These are phyloP conservation scores for Lipomyces yamadae DNA, from an alignment of 805 yeast species.

Conservation along the genomic window DNA sequence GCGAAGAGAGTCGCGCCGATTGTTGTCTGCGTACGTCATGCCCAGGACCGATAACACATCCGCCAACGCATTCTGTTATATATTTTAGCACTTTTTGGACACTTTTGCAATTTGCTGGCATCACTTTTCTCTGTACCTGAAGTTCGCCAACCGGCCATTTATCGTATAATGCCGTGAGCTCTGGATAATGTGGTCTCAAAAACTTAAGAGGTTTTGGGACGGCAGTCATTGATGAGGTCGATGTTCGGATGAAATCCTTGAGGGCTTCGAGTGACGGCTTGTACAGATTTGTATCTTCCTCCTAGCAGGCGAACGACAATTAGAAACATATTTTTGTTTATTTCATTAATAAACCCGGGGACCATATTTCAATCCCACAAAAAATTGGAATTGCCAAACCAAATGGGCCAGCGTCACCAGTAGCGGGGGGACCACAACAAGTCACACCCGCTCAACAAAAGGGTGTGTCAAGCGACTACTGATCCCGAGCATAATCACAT, in stretches of 20 bases:
- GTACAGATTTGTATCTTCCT: constrained; percentile 53
- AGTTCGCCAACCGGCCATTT: constrained; percentile 62
- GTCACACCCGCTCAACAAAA: too few relatives aligned
- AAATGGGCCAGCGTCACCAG: background rate
- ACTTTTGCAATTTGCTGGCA: background rate
- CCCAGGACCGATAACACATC: constrained; percentile 92
- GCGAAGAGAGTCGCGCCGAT: constrained; percentile 75
- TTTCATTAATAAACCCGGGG: background rate
- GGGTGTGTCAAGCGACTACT: background rate
- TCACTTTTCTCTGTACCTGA: constrained; percentile 30
- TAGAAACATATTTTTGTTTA: background rate
- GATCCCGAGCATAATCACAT: constrained; percentile 1
- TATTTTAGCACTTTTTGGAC: background rate
- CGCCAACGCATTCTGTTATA: constrained; percentile 58
- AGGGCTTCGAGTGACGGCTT: constrained; percentile 67
- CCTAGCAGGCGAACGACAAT: constrained; percentile 36
- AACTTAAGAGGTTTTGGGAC: constrained; percentile 98
- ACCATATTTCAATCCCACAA: background rate
- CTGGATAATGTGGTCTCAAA: constrained; percentile 81
- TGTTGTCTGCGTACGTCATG: constrained; percentile 88
- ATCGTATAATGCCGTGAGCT: constrained; percentile 67
- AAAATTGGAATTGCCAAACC: background rate
- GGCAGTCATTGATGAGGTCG: constrained; percentile 98
- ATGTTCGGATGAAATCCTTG: constrained; percentile 79
- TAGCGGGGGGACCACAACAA: too few relatives aligned